Base-by-base conservation (phyloP, 2,329 filamentous ascomycete species). In the Penicillium italicum region DNA sequence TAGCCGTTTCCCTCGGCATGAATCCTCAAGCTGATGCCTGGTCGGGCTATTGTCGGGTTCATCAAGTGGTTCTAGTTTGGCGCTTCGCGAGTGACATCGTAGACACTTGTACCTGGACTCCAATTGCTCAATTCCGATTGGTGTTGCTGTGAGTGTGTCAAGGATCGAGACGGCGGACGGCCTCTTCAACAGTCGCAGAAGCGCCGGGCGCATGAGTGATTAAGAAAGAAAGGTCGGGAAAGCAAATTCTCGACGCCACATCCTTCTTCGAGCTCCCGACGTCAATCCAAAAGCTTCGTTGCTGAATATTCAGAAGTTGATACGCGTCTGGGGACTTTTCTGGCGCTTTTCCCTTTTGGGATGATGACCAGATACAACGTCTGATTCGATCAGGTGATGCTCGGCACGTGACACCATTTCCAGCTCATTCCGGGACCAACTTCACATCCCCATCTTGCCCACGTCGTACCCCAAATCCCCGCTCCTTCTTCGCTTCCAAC, bases 101-200 rank as follows among this genome's bases (percentile, higher is more conserved):
- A 68, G 28, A 51, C 71, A 72, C 62, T 56, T 64, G 22, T 62
- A 60, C 34, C 52, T 56, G 26, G 56, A 56, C 18, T 65, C 63
- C 50, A 75, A 58, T 54, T 72, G 67, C 22, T 73, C 71, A 40
- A 75, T 67, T 51, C 67, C 69, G 52, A 65, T 50, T 12, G 70
- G 63, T 16, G 64, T 59, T 36, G 63, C 64, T 49, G 71, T 58
- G 30, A 75, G 62, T 42, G 64, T 62, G 57, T 71, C 66, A 58
- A 76, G 68, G 47, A 74, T 64, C 56, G 69, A 71, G 58, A 76
- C 61, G 59, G 74, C 67, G 60, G 74, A 74, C 59, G 72, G 72
- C 65, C 72, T 73, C 69, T 71, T 74, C 70, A 75, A 63, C 55
- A 76, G 63, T 68, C 72, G 71, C 66, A 74, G 69, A 69, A 76